Evolutionary conservation across 1,284 basidiomycete genomes (phyloP).

Genomic region (Cutaneotrichosporon daszewskae): DNA sequence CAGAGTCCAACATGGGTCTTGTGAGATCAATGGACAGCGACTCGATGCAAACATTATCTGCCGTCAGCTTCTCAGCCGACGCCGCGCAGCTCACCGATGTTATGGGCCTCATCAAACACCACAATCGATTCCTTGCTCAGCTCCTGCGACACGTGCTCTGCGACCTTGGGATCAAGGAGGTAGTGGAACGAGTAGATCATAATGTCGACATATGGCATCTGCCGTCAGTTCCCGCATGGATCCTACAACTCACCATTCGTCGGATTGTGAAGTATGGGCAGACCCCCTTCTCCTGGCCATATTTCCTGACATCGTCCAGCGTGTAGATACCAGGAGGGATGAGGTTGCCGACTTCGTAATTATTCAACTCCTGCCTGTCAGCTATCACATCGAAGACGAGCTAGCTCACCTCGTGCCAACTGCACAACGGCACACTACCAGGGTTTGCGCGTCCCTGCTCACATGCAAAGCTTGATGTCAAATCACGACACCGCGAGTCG

Average conservation of each 20-base stretch:
- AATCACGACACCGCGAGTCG: slow-evolving; percentile 91
- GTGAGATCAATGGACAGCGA: slow-evolving; percentile 96
- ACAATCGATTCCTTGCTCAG: slow-evolving; percentile 97
- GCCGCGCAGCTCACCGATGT: slow-evolving; percentile 65
- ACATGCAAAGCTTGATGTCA: slow-evolving; percentile 80
- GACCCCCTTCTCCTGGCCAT: slow-evolving; percentile 75
- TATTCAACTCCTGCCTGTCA: slow-evolving; percentile 58
- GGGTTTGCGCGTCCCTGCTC: slow-evolving; percentile 83
- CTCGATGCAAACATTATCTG: slow-evolving; percentile 98
- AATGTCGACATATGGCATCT: slow-evolving; percentile 94
- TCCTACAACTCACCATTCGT: slow-evolving; percentile 69
- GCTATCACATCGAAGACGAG: neutral
- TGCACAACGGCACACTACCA: slow-evolving; percentile 85
- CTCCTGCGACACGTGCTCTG: slow-evolving; percentile 97
- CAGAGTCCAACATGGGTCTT: slow-evolving; percentile 96
- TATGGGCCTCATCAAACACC: slow-evolving; percentile 99
- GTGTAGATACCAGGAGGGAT: slow-evolving; percentile 90
- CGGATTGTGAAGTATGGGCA: slow-evolving; percentile 98
- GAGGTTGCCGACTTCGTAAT: slow-evolving; percentile 75
- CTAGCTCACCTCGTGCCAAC: slow-evolving; percentile 81
- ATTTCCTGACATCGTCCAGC: slow-evolving; percentile 84
- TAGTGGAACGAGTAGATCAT: slow-evolving; percentile 99
- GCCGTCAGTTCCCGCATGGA: neutral
- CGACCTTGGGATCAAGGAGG: slow-evolving; percentile 96
- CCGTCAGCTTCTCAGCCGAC: slow-evolving; percentile 1